phyloP scores from a whole-genome alignment of 2,329 filamentous ascomycete species.

The Verticillium albo-atrum region DNA sequence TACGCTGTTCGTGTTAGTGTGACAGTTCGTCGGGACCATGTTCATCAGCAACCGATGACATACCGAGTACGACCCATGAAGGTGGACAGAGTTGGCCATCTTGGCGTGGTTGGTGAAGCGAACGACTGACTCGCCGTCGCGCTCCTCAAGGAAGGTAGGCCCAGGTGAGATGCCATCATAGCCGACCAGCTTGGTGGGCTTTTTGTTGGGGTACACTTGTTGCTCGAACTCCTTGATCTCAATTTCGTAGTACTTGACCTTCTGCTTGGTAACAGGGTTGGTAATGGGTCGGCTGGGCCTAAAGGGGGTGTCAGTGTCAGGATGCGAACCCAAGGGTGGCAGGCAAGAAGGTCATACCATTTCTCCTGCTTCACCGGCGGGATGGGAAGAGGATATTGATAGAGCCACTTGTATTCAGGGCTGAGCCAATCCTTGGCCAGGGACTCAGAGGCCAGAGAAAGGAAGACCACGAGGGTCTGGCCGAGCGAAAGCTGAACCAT shows the following conservation, averaged over 20 bases:
- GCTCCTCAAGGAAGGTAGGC: conserved; percentile 39
- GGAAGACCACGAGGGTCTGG: conserved; percentile 8
- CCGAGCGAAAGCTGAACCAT: conserved; percentile 9
- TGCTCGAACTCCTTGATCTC: conserved; percentile 17
- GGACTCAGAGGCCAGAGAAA: conserved; percentile 6
- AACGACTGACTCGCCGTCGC: conserved; percentile 42
- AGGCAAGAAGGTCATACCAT: conserved; percentile 22
- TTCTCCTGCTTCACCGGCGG: conserved; percentile 35
- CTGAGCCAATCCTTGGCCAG: conserved; percentile 17
- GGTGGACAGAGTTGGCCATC: conserved; percentile 36
- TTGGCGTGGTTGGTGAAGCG: conserved; percentile 41
- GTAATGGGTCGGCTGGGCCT: conserved; percentile 11
- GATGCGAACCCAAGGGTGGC: not conserved
- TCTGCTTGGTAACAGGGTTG: conserved; percentile 24
- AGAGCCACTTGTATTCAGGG: conserved; percentile 31
- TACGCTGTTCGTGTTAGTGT: conserved; percentile 17
- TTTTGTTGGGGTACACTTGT: conserved; percentile 17
- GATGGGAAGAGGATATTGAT: conserved; percentile 36
- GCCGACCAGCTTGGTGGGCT: conserved; percentile 22
- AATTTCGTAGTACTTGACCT: conserved; percentile 23
- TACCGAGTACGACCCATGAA: conserved; percentile 42
- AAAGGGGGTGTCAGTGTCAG: not conserved
- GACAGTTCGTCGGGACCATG: not conserved
- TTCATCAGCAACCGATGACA: not conserved
- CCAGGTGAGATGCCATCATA: conserved; percentile 47